A percentile compares a stretch with the other conserved stretches of the same genome.
Conservation (phyloP, 2,329 filamentous ascomycete species). For the Colletotrichum sp. region DNA sequence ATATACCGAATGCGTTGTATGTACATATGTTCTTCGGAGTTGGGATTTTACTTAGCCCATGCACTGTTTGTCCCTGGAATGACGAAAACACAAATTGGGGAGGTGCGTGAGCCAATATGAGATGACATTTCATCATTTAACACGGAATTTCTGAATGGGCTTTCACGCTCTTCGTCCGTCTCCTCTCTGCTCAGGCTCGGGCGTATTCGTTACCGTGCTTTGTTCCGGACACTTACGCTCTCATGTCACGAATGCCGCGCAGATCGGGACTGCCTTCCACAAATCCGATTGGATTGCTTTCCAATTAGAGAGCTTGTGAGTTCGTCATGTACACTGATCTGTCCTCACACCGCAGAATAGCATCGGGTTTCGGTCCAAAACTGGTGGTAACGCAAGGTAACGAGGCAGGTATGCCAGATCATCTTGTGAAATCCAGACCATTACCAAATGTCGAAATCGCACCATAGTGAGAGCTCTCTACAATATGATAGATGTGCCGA, state of each 20-base stretch:
- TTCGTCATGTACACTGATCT: not conserved
- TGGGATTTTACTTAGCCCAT: not conserved
- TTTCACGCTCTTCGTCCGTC: not conserved
- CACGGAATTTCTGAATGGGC: no score
- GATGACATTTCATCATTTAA: no score
- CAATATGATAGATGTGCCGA: not conserved
- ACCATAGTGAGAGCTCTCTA: not conserved
- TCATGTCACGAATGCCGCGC: not conserved
- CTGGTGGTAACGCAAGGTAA: not conserved
- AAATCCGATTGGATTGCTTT: not conserved
- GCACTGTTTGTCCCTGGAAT: not conserved
- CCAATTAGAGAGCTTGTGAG: not conserved
- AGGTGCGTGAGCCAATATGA: no score
- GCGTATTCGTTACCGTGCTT: not conserved
- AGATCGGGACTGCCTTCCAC: not conserved
- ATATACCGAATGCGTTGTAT: not conserved
- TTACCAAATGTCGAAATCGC: not conserved
- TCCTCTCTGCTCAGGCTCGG: not conserved
- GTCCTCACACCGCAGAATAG: not conserved
- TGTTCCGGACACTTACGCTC: not conserved
- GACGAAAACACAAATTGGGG: not conserved
- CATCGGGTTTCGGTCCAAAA: not conserved
- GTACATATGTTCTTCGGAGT: not conserved
- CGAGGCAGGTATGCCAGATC: not conserved
- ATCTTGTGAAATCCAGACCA: not conserved